These are phyloP conservation scores for Solanum habrochaites DNA, from an alignment of 257 asterid genomes.

Conservation along the genomic window DNA sequence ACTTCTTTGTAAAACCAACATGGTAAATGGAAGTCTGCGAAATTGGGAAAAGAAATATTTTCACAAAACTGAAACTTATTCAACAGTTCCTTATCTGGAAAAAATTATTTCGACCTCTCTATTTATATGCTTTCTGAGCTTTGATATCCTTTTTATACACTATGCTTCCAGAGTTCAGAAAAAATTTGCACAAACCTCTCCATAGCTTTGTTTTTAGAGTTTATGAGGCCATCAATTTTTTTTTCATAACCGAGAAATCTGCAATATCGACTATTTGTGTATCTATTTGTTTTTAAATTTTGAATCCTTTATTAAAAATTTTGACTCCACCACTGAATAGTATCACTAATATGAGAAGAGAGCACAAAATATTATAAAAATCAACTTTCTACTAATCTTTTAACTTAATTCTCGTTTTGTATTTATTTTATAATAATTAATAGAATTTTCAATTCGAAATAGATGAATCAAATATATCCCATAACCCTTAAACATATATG, in stretches of 20 bases:
- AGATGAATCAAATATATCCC: neutral
- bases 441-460: neutral
- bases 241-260: neutral
- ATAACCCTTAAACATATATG: neutral
- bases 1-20: constrained; percentile 85
- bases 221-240: neutral
- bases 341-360: neutral
- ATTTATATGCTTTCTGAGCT: neutral
- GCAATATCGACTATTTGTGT: too few relatives aligned
- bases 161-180: neutral
- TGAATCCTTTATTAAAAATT: too few relatives aligned
- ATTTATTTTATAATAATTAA: too few relatives aligned
- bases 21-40: constrained; percentile 86
- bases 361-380: neutral
- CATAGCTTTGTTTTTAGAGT: neutral
- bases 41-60: neutral
- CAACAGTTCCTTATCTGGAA: neutral
- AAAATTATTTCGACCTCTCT: neutral
- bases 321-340: too few relatives aligned
- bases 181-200: neutral
- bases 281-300: too few relatives aligned
- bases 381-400: neutral
- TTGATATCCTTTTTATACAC: neutral
- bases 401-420: neutral
- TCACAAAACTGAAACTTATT: neutral